A percentile compares a stretch with the other conserved stretches of the same genome.
Evolutionary conservation across 148 eudicot species (phyloP).

Genomic region (Suaeda aralocaspica): DNA sequence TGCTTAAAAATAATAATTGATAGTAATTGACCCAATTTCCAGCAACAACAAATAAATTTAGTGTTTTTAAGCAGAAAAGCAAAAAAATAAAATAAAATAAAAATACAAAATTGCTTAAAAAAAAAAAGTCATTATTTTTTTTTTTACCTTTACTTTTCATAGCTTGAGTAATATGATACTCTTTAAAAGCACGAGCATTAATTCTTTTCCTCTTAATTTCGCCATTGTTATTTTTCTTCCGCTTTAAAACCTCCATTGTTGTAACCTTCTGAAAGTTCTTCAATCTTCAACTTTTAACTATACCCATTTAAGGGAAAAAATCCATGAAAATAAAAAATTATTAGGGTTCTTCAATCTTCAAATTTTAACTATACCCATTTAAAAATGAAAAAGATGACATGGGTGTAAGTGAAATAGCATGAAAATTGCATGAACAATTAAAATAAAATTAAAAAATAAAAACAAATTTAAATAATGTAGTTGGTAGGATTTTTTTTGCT

Average conservation of each 20-base stretch:
- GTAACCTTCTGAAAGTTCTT: not conserved
- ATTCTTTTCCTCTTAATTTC: conserved; percentile 24
- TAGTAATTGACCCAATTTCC: not conserved
- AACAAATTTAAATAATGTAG: no score
- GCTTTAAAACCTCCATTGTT: not conserved
- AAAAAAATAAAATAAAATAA: not conserved
- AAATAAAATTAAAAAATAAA: no score
- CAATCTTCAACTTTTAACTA: not conserved
- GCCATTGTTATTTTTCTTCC: not conserved
- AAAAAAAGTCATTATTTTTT: not conserved
- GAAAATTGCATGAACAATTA: not conserved
- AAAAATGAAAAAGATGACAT: not conserved
- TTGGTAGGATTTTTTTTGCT: no score
- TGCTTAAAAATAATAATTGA: not conserved
- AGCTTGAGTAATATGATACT: conserved; percentile 2
- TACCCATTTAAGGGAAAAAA: not conserved
- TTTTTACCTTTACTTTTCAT: conserved; percentile 14
- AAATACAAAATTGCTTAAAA: not conserved
- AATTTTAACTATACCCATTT: not conserved
- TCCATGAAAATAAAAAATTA: not conserved
- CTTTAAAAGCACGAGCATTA: conserved; percentile 15
- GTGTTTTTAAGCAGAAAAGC: not conserved
- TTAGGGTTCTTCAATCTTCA: conserved; percentile 1
- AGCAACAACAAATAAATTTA: not conserved
- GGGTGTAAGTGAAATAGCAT: not conserved